Evolutionary conservation across 768 basidiomycete species (phyloP), one percentile per base, ranked within the genome.

Genomic region (Podaxis carcinomalis): DNA sequence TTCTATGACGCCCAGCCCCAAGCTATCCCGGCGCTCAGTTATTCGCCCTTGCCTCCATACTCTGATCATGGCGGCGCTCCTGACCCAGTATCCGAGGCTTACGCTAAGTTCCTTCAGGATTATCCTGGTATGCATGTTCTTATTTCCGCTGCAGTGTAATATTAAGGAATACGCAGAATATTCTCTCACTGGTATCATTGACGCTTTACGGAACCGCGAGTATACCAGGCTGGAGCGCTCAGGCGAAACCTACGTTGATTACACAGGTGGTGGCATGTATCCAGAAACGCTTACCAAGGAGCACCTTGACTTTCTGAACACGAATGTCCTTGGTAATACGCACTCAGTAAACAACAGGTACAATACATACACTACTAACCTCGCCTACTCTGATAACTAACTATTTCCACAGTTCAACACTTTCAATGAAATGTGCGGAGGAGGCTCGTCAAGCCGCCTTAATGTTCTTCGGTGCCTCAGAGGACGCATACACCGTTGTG

Each of bases 321-420:
- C 74, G 54, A 84, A 73, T 67, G 78, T 93, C 50, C 80, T 93
- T 61, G 92, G 91, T 1, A 93, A 93, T 70, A 92, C 92, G 1
- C 92, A 93, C 71, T 93, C 91, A 0, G 82, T 90, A 67, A 92
- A 85, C 70, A 86, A 89, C 64, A 88, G 88, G 92, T 88, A 32
- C 68, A 68, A 71, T 77, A 69, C 74, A 75, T 77, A 73, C 75
- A 64, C 67, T 9, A 14, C 21, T 11, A 5, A 49, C 25, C 5
- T 32, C 32, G 7, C 49, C 59, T n/a, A n/a, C 55, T 40, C 35
- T 25, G 23, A 11, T 47, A n/a, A 36, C 35, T 25, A 14, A 37
- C 14, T 14, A 16, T 4, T 19, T 10, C 21, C 62, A 51, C 56
- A 93, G 92, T 66, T 92, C 92, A 6, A 83, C 78, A 63, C 70